Percentiles rank a stretch among this genome's conserved stretches.
Conservation (phyloP, 129 eudicot genomes). For the Heracleum sosnowskyi region DNA sequence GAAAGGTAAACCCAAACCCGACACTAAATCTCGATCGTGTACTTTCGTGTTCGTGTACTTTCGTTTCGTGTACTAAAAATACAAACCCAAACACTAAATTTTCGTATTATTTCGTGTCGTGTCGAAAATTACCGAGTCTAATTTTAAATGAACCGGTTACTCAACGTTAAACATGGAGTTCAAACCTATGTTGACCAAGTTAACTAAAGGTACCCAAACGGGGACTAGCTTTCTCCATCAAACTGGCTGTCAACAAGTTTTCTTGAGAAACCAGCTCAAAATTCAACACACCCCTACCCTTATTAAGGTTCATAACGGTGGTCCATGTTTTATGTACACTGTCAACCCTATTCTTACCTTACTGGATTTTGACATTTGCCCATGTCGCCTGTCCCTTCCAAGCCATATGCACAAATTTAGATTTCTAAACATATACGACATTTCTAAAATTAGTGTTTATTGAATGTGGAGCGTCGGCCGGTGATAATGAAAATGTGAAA, state of each 20-base stretch:
- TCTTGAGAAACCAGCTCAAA: background rate
- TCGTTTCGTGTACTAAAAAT: no score
- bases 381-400: conserved; percentile 1
- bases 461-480: no score
- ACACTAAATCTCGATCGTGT: no score
- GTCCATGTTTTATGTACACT: background rate
- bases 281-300: background rate
- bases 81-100: no score
- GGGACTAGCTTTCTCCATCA: background rate
- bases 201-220: background rate
- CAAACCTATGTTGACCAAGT: background rate
- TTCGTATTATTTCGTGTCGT: no score
- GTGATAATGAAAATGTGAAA: no score
- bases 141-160: no score
- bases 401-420: background rate
- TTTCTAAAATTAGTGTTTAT: background rate
- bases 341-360: conserved; percentile 1
- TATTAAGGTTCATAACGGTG: background rate
- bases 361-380: background rate
- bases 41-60: no score
- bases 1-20: no score
- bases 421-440: background rate
- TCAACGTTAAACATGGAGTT: background rate
- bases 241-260: background rate
- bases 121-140: no score